Percentiles rank a stretch among this genome's conserved stretches.
These are phyloP conservation scores for Botryotinia narcissicola DNA, from an alignment of 2,329 filamentous ascomycete genomes.

Conservation along the genomic window DNA sequence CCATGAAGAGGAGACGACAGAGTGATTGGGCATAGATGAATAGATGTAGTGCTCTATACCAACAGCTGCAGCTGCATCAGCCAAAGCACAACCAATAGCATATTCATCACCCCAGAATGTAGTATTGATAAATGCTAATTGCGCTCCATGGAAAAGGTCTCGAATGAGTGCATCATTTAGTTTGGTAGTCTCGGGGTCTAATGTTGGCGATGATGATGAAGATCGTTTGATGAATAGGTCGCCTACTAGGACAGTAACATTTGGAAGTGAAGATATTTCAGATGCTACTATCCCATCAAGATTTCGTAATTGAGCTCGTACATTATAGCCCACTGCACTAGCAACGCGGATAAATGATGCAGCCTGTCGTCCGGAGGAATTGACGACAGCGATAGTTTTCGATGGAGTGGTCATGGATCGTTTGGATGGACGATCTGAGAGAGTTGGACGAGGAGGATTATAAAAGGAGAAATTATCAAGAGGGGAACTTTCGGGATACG, in stretches of 20 bases:
- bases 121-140: slow-evolving; percentile 96
- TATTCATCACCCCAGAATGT: slow-evolving; percentile 96
- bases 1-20: slow-evolving; percentile 66
- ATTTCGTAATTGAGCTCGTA: slow-evolving; percentile 87
- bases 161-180: slow-evolving; percentile 72
- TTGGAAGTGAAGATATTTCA: slow-evolving; percentile 78
- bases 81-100: slow-evolving; percentile 81
- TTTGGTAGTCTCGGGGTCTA: slow-evolving; percentile 56
- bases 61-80: slow-evolving; percentile 81
- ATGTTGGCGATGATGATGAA: slow-evolving; percentile 57
- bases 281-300: slow-evolving; percentile 83
- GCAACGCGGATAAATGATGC: slow-evolving; percentile 93
- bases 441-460: slow-evolving; percentile 18
- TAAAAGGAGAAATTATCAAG: slow-evolving; percentile 25
- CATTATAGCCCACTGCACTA: slow-evolving; percentile 87
- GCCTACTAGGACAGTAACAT: slow-evolving; percentile 64
- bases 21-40: slow-evolving; percentile 95
- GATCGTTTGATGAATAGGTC: slow-evolving; percentile 52
- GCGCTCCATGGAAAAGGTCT: slow-evolving; percentile 76
- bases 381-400: slow-evolving; percentile 83
- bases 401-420: slow-evolving; percentile 37
- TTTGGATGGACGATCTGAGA: slow-evolving; percentile 34
- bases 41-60: slow-evolving; percentile 91
- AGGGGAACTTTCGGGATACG: slow-evolving; percentile 29
- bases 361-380: slow-evolving; percentile 92